These are phyloP conservation scores for Stephanocyclus meneghinianus DNA, from an alignment of 352 stramenopile genomes.

Conservation along the genomic window DNA sequence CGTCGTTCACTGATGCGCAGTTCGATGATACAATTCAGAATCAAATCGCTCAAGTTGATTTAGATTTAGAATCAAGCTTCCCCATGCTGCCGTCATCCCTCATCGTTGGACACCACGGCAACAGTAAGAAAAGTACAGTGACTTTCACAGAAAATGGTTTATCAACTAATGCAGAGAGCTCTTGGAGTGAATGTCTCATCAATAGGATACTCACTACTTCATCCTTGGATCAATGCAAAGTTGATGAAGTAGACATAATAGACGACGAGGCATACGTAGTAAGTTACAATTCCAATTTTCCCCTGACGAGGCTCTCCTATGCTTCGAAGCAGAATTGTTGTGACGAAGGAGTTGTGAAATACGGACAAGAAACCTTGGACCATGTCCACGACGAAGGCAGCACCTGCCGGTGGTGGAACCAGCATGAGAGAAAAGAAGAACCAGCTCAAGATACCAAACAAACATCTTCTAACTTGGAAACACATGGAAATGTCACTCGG, in stretches of 20 bases:
- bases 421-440: not conserved
- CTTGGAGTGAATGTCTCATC: not conserved
- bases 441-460: not conserved
- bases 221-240: not conserved
- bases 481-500: not conserved
- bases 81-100: not conserved
- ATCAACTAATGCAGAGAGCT: not conserved
- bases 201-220: not conserved
- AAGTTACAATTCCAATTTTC: not conserved
- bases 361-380: not conserved
- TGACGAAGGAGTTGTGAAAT: not conserved
- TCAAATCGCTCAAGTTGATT: not conserved
- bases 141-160: too few relatives aligned
- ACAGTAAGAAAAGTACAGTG: not conserved
- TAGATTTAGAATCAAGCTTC: not conserved
- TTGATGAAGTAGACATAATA: not conserved
- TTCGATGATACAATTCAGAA: not conserved
- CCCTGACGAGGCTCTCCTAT: not conserved
- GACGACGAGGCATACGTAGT: not conserved
- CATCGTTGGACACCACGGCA: not conserved
- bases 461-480: too few relatives aligned
- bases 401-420: not conserved
- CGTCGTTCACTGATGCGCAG: not conserved
- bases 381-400: not conserved
- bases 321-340: not conserved